phyloP scores from a whole-genome alignment of 257 asterid genomes.

The Solanum clarkiae region DNA sequence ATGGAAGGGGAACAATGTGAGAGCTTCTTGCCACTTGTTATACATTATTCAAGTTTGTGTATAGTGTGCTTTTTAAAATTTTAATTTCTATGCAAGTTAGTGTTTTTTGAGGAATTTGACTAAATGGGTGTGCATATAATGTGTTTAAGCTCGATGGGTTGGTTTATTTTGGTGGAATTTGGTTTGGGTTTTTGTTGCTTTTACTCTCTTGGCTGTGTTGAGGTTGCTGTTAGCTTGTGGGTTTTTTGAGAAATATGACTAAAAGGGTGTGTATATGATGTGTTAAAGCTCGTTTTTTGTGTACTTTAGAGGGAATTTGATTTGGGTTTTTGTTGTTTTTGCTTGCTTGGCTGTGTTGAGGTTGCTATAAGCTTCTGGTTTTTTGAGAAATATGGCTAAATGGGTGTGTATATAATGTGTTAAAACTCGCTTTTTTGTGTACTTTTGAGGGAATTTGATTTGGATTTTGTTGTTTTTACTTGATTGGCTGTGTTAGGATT shows the following conservation, averaged over 20 bases:
- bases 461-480: not conserved
- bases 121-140: not conserved
- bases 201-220: not conserved
- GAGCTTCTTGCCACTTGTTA: not conserved
- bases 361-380: not conserved
- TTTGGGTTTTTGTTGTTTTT: not conserved
- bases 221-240: not conserved
- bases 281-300: no score
- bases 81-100: not conserved
- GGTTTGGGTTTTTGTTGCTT: not conserved
- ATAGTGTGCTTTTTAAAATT: not conserved
- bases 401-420: not conserved
- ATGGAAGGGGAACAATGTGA: slow-evolving; percentile 31
- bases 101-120: not conserved
- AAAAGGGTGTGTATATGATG: not conserved
- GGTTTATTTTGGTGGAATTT: not conserved
- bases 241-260: not conserved
- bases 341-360: not conserved
- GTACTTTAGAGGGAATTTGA: not conserved
- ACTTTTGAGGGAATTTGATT: not conserved
- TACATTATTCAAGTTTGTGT: not conserved
- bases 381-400: not conserved
- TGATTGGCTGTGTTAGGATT: not conserved
- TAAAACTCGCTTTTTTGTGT: no score
- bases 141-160: not conserved